Conservation (phyloP, 106 monocot genomes). For the Dactylorhiza incarnata region DNA sequence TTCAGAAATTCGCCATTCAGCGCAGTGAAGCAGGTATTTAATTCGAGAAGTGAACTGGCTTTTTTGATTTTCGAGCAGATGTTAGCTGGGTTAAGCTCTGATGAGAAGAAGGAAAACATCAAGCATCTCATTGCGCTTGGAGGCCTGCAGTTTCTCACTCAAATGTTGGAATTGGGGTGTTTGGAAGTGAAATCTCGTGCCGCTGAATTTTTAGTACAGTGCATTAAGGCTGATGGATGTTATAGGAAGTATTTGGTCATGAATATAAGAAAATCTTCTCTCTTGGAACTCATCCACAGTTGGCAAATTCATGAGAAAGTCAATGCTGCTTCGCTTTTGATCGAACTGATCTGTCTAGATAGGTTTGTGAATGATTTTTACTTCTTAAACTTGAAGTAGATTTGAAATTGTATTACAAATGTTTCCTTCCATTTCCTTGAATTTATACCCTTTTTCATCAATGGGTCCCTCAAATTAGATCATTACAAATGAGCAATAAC, state of each 20-base stretch:
- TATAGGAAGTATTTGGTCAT: constrained; percentile 36
- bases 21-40: background rate
- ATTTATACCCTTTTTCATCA: background rate
- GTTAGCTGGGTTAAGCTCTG: constrained; percentile 2
- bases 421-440: background rate
- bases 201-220: constrained; percentile 19
- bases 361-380: constrained; percentile 17
- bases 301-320: constrained; percentile 16
- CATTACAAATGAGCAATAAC: background rate
- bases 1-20: constrained; percentile 17
- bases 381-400: background rate
- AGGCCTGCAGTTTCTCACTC: constrained; percentile 32
- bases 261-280: constrained; percentile 16
- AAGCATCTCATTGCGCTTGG: constrained; percentile 40
- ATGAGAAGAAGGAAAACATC: constrained; percentile 20
- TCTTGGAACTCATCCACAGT: constrained; percentile 36
- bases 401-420: background rate
- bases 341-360: constrained; percentile 40
- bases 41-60: constrained; percentile 22
- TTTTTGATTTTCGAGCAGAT: constrained; percentile 26
- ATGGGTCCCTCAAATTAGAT: background rate
- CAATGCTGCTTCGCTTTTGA: constrained; percentile 24
- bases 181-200: constrained; percentile 22
- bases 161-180: constrained; percentile 19
- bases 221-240: constrained; percentile 40